Evolutionary conservation across 2,329 filamentous ascomycete genomes (phyloP).

Genomic region (Rhinocladiella similis): DNA sequence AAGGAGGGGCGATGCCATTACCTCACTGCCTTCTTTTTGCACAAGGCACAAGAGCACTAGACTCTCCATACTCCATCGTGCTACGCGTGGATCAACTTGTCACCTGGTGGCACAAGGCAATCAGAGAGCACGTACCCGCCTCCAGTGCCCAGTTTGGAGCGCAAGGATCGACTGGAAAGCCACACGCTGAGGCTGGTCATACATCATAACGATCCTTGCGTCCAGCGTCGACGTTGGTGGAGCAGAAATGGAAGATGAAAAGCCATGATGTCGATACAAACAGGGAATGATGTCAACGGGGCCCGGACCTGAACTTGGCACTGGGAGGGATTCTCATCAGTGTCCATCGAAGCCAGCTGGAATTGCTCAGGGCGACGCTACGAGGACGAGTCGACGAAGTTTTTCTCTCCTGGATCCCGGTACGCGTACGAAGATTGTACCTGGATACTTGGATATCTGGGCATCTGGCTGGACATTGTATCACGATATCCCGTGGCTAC

Average conservation of each 20-base stretch:
- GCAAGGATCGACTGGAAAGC: constrained; percentile 2
- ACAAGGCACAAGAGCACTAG: too few species aligned
- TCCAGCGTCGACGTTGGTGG: neutral
- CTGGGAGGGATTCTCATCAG: neutral
- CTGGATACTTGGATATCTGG: too few species aligned
- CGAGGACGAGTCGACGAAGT: too few species aligned
- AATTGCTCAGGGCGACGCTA: too few species aligned
- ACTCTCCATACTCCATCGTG: neutral
- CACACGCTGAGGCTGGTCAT: neutral
- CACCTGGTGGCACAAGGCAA: constrained; percentile 7
- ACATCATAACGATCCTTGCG: constrained; percentile 1
- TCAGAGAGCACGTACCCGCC: constrained; percentile 5
- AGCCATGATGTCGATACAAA: constrained; percentile 2
- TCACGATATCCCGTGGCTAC: too few species aligned
- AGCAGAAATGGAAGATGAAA: neutral
- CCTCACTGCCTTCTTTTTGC: neutral
- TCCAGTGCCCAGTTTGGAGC: constrained; percentile 9
- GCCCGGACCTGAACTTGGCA: neutral
- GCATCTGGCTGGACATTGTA: too few species aligned
- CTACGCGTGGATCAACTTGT: neutral
- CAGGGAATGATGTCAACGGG: constrained; percentile 1
- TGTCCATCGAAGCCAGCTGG: neutral
- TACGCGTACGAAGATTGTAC: too few species aligned
- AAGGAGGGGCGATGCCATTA: neutral
- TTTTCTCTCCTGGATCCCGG: too few species aligned